phyloP scores from a whole-genome alignment of 2,329 filamentous ascomycete species.

The Microsporum audouinii region DNA sequence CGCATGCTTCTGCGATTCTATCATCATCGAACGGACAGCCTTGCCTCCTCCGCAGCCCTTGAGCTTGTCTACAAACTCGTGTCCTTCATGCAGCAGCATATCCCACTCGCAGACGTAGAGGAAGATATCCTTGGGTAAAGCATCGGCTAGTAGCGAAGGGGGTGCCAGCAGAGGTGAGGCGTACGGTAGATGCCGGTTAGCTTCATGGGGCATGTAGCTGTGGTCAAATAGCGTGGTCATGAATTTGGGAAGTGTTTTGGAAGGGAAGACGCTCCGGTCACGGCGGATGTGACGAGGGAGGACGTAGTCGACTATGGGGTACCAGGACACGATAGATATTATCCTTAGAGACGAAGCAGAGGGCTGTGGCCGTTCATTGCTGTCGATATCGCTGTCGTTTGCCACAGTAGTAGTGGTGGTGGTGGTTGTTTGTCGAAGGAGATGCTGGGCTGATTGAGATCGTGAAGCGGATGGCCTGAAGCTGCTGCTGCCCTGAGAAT shows the following conservation, averaged over 20 bases:
- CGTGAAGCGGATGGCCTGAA: conserved; percentile 10
- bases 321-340: conserved; percentile 49
- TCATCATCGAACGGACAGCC: conserved; percentile 35
- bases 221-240: conserved; percentile 41
- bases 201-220: conserved; percentile 36
- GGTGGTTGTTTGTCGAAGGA: conserved; percentile 16
- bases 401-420: conserved; percentile 17
- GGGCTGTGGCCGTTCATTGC: neutral
- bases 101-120: conserved; percentile 56
- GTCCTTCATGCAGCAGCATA: conserved; percentile 52
- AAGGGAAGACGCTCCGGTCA: conserved; percentile 42
- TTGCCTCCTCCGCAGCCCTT: conserved; percentile 30
- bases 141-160: conserved; percentile 40
- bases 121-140: conserved; percentile 49
- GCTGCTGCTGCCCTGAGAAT: conserved; percentile 7
- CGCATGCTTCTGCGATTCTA: conserved; percentile 36
- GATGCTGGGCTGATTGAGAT: conserved; percentile 14
- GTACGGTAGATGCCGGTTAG: conserved; percentile 45
- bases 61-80: conserved; percentile 33
- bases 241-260: conserved; percentile 37
- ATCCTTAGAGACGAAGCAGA: conserved; percentile 34
- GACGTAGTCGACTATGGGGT: conserved; percentile 52
- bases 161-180: conserved; percentile 48
- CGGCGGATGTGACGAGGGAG: conserved; percentile 48
- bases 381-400: conserved; percentile 4